phyloP scores from a whole-genome alignment of 1,139 yeast genomes.

The Lodderomyces parapsilosis region DNA sequence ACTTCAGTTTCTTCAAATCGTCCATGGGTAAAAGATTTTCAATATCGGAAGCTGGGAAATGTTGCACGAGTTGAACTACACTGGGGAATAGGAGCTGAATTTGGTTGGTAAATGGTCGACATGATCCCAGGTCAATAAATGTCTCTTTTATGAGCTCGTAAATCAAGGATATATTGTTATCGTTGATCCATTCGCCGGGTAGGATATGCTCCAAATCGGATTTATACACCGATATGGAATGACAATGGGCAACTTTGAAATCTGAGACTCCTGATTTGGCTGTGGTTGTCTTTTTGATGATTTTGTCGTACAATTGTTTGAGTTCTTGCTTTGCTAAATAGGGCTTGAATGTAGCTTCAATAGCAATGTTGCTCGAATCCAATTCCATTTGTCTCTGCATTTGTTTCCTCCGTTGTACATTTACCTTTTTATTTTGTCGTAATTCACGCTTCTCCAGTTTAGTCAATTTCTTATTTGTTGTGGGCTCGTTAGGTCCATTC shows the following conservation, averaged over 20 bases:
- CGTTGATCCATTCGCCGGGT: slow-evolving; percentile 73
- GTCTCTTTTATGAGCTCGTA: slow-evolving; percentile 50
- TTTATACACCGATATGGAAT: slow-evolving; percentile 39
- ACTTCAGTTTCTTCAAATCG: slow-evolving; percentile 32
- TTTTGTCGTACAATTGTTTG: slow-evolving; percentile 16
- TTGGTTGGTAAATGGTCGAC: slow-evolving; percentile 20
- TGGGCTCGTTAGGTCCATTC: too few species aligned
- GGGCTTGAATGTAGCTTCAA: slow-evolving; percentile 16
- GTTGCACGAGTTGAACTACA: slow-evolving; percentile 38
- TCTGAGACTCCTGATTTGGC: slow-evolving; percentile 15
- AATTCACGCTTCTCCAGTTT: slow-evolving; percentile 31
- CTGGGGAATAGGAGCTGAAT: slow-evolving; percentile 38
- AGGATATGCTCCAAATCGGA: slow-evolving; percentile 37
- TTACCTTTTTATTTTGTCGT: slow-evolving; percentile 30
- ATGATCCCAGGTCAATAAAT: slow-evolving; percentile 12
- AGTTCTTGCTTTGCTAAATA: slow-evolving; percentile 24
- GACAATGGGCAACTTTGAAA: slow-evolving; percentile 35
- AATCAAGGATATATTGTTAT: slow-evolving; percentile 63
- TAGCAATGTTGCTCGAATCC: slow-evolving; percentile 2
- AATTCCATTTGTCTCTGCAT: slow-evolving; percentile 18
- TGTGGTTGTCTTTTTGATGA: slow-evolving; percentile 5
- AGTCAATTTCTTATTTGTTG: slow-evolving; percentile 17
- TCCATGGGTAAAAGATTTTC: slow-evolving; percentile 28
- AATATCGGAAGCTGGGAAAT: slow-evolving; percentile 33
- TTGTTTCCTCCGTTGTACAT: slow-evolving; percentile 23